Evolutionary conservation across 1,284 basidiomycete genomes (phyloP), one percentile per base, ranked within the genome.

Genomic region (Peniophora sp.): DNA sequence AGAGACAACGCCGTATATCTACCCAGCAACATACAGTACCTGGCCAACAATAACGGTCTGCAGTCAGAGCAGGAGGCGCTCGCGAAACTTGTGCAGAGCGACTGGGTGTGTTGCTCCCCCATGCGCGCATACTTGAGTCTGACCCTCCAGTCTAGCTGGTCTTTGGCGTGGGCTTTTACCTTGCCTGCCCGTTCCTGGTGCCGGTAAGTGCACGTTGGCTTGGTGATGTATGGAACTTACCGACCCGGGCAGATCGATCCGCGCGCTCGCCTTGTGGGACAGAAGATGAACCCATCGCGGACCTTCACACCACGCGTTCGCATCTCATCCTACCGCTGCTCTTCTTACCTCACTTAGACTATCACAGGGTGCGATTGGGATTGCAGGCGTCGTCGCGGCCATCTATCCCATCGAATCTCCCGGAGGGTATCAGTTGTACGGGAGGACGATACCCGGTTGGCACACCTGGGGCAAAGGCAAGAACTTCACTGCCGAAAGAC

Each of bases 241-340:
- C n/a, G n/a, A n/a, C n/a, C n/a, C n/a, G n/a, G n/a, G n/a, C n/a
- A 81, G 81, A 69, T 85, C 22, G 80, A 85, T 59, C 84, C 82
- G 3, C 66, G 79, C 27, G 79, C 75, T 58, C 69, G 82, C 36
- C 60, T 83, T 0, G 72, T 78, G 2, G 79, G 77, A 0, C 80
- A 82, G 53, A 83, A 83, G 59, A 81, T 82, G 78, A 83, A 83
- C 52, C 80, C 80, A 0, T 81, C 81, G 1, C 66, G 80, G 16
- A 82, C 78, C 1, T 79, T 69, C 50, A 83, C 81, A 0, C 79
- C 81, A 12, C 69, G 77, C 24, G 79, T 80, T 58, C 50, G 71
- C 59, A 25, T 24, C 23, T 12, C 11, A 35, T 38, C 19, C 3
- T 32, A 12, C 23, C 14, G 22, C 47, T 17, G 19, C 22, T 17